Evolutionary conservation across 2,329 filamentous ascomycete species (phyloP).

Genomic region (Achaetomium macrosporum): DNA sequence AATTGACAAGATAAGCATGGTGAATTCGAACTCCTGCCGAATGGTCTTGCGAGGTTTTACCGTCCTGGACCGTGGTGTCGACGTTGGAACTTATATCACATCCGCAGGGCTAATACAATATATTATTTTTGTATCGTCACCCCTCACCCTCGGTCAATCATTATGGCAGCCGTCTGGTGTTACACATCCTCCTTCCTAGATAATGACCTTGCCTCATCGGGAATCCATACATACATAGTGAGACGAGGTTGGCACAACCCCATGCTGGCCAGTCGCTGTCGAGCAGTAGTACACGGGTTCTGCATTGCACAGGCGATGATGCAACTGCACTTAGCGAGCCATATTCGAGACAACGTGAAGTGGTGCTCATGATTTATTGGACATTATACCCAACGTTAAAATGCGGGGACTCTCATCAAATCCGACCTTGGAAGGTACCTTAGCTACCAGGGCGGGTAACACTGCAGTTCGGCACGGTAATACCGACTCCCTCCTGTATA

Average conservation of each 20-base stretch:
- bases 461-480: no score
- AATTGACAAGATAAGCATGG: conserved; percentile 1
- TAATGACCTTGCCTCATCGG: not conserved
- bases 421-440: no score
- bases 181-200: not conserved
- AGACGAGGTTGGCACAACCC: no score
- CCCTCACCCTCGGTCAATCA: conserved; percentile 1
- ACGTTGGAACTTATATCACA: not conserved
- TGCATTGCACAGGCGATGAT: not conserved
- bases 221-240: no score
- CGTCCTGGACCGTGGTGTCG: not conserved
- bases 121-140: not conserved
- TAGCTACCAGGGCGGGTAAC: no score
- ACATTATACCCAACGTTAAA: not conserved
- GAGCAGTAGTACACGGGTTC: not conserved
- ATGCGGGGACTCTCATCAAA: no score
- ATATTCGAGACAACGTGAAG: not conserved
- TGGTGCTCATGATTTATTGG: conserved; percentile 1
- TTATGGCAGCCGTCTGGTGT: not conserved
- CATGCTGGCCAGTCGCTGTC: not conserved
- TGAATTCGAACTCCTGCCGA: not conserved
- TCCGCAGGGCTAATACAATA: not conserved
- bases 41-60: not conserved
- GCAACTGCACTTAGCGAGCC: not conserved
- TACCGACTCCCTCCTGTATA: no score